These are phyloP conservation scores for Solanum aculeatissimum DNA, from an alignment of 305 asterid genomes.

Conservation along the genomic window DNA sequence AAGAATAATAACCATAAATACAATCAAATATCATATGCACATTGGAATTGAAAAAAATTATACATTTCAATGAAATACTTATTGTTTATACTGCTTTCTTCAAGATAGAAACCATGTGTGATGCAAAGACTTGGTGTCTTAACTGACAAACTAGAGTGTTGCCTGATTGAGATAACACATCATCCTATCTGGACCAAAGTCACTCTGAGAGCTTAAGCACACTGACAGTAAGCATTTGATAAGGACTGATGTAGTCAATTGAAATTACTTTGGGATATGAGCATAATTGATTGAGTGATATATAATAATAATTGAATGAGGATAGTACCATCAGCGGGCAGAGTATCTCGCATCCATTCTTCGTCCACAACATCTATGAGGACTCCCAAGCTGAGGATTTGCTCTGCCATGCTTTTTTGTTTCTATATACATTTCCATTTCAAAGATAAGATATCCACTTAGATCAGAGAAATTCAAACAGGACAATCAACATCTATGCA, in stretches of 20 bases:
- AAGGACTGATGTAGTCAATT: not conserved
- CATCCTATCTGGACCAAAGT: not conserved
- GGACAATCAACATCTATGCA: not conserved
- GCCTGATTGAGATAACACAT: not conserved
- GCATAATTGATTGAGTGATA: not conserved
- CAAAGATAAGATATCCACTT: not conserved
- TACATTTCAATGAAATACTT: not conserved
- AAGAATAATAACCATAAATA: not conserved
- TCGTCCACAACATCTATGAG: slow-evolving; percentile 78
- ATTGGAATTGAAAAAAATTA: not conserved
- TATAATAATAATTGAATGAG: not conserved
- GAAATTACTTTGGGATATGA: not conserved
- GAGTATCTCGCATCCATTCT: slow-evolving; percentile 87
- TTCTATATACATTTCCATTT: not conserved
- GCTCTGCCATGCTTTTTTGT: slow-evolving; percentile 45
- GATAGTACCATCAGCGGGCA: slow-evolving; percentile 60
- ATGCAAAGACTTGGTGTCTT: not conserved
- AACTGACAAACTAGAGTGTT: not conserved
- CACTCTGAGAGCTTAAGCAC: not conserved
- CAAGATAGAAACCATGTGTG: not conserved
- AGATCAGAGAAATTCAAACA: not conserved
- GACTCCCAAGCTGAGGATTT: slow-evolving; percentile 43
- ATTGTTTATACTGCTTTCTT: not conserved
- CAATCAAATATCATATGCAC: not conserved
- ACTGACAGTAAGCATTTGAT: not conserved